Base-by-base conservation (phyloP, 2,329 filamentous ascomycete genomes). In the Dothistroma septosporum region DNA sequence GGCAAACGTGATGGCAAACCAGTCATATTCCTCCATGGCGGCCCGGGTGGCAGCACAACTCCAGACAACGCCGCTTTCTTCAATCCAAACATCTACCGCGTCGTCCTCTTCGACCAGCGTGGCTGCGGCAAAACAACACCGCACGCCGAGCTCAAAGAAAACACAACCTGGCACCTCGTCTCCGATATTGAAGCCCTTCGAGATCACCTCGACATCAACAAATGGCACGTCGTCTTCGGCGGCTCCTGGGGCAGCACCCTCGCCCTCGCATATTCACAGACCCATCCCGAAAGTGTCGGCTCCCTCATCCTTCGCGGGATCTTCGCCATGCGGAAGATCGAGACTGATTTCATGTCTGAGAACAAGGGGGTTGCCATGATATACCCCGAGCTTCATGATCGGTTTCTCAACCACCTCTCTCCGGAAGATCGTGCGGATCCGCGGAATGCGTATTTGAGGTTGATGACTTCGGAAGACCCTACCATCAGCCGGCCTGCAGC, bases 71-170 rank as follows among this genome's bases (percentile, higher is more conserved):
- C 64, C 37, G 24, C 28, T 31, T 64, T 64, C 60, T 64, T 66
- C 55, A 44, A 64, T 46, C 64, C 64, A 32, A 70, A 73, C 21
- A 74, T 76, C 28, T 78, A 78, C 62, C 72, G 72, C 14, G 70
- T 78, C 11, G 67, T 79, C 11, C 72, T 70, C 1, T 75, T 77
- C 3, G 76, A 78, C 61, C 78, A 77, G 56, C 74, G 76, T 14
- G 75, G 75, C 16, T 73, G 74, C 1, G 76, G 76, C 3, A 68
- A 69, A 28, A 77, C 76, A 6, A 60, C 41, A 22, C 64, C 64
- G 2, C 19, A 35, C 2, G 64, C 61, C 3, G 64, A 66, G n/a
- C 48, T 61, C 4, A n/a, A 48, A 10, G 60, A 66, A 37, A 64
- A 64, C 41, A 64, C 61, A 14, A 58, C 61, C 1, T 58, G 61